Conservation (phyloP, 306 rosid genomes). For the Rosa persica region DNA sequence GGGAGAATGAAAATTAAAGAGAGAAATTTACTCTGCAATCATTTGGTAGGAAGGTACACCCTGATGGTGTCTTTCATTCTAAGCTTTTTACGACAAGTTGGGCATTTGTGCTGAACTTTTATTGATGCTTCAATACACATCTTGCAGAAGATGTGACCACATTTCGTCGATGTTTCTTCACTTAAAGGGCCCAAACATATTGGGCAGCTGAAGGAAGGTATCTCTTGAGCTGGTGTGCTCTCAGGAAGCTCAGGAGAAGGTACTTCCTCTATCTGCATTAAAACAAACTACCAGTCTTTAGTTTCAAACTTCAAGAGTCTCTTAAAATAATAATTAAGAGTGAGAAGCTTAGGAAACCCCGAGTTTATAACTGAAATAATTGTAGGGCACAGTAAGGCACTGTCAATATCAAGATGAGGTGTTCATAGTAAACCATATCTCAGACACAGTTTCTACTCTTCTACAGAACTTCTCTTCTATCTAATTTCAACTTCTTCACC, state of each 20-base stretch:
- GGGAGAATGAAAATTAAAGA: neutral
- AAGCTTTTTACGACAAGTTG: conserved; percentile 37
- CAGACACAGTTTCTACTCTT: neutral
- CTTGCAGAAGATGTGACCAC: conserved; percentile 62
- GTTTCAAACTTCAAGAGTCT: conserved; percentile 3
- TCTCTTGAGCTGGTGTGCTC: conserved; percentile 9
- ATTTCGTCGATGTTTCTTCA: conserved; percentile 50
- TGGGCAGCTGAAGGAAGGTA: conserved; percentile 39
- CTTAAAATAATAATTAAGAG: neutral
- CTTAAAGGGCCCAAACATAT: conserved; percentile 42
- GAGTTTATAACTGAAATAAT: neutral
- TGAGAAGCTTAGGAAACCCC: neutral
- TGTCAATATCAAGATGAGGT: neutral
- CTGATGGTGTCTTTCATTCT: conserved; percentile 36
- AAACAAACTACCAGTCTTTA: neutral
- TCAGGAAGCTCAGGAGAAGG: neutral
- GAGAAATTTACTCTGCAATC: conserved; percentile 14
- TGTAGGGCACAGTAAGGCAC: neutral
- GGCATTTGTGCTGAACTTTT: conserved; percentile 42
- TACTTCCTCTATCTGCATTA: conserved; percentile 29
- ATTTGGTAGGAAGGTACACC: conserved; percentile 35
- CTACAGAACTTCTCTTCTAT: neutral
- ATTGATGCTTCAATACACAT: conserved; percentile 44
- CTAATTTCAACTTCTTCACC: neutral
- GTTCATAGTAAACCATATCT: neutral